Base-by-base conservation (phyloP, 2,329 filamentous ascomycete species). In the Eurotiales sp. region DNA sequence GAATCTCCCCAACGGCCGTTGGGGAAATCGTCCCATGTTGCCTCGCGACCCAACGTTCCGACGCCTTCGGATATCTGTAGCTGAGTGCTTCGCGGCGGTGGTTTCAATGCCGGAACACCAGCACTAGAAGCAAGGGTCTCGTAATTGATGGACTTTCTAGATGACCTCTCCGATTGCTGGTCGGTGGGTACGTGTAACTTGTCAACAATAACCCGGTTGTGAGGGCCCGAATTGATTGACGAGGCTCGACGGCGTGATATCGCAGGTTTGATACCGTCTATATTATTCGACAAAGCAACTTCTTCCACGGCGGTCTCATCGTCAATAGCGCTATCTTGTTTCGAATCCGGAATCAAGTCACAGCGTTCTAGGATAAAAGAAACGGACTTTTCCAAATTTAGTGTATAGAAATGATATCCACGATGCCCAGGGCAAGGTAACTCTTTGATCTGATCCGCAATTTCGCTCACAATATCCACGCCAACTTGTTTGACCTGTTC, bases 1-100 rank as follows among this genome's bases (percentile, higher is more conserved):
- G 91, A 88, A 63, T 96, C 92, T 65, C 92, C 92, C 84, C 92
- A 97, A 50, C 92, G 83, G 23, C 92, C 93, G 74, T 97, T 97
- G 56, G 92, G 92, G 69, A 90, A 99, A 62, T 99, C 93, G 63
- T 99, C 93, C 93, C 93, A 99, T 0, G 93, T 99, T 29, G 93
- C 93, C 76, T 97, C 92, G 45, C 93, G 82, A 10, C 92, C 93
- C 6, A 96, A 77, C 3, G 87, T 81, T 21, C 92, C 93, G 63
- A 96, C 87, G 5, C 93, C 92, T 72, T 97, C 92, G 0, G 91
- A 96, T 52, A 96, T 96, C 23, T 91, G 90, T 8, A 97, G 80
- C 1, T 90, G 93, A 67, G 91, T 92, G 51, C 86, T 86, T 47
- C 91, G 82, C 17, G 83, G 84, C 66, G 92, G 91, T 62, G 92